A percentile compares a stretch with the other conserved stretches of the same genome.
Conservation (phyloP, 2,329 filamentous ascomycete genomes). For the Allantophomopsis cytisporea region DNA sequence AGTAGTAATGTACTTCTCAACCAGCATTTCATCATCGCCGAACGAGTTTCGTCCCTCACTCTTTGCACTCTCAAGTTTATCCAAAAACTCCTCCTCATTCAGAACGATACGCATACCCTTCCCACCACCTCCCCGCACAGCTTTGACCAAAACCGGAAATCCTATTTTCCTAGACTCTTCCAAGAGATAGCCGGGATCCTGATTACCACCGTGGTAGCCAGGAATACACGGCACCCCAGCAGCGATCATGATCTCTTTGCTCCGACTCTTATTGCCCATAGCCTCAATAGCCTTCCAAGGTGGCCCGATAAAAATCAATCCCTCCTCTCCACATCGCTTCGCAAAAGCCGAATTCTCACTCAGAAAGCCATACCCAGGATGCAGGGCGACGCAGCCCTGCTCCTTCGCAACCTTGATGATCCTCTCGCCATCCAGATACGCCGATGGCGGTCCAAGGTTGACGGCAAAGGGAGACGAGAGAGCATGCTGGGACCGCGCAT, state of each 20-base stretch:
- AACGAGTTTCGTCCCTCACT: conserved; percentile 69
- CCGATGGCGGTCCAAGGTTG: conserved; percentile 69
- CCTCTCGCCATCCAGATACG: conserved; percentile 85
- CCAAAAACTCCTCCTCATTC: conserved; percentile 52
- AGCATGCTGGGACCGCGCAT: conserved; percentile 78
- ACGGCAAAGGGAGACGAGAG: conserved; percentile 72
- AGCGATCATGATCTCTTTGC: conserved; percentile 91
- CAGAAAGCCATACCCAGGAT: conserved; percentile 92
- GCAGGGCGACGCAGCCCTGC: conserved; percentile 78
- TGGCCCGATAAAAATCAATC: conserved; percentile 88
- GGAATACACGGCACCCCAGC: conserved; percentile 96
- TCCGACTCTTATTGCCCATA: conserved; percentile 88
- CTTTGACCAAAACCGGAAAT: conserved; percentile 67
- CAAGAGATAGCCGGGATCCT: conserved; percentile 48
- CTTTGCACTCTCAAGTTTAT: conserved; percentile 58
- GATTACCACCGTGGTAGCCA: conserved; percentile 82
- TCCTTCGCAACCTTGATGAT: conserved; percentile 83
- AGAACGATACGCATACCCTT: conserved; percentile 74
- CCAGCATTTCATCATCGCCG: conserved; percentile 72
- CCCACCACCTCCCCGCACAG: conserved; percentile 66
- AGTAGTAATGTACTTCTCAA: conserved; percentile 69
- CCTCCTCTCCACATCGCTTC: conserved; percentile 74
- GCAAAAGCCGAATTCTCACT: conserved; percentile 92
- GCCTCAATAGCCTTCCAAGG: conserved; percentile 69
- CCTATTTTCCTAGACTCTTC: conserved; percentile 57